A percentile compares a stretch with the other conserved stretches of the same genome.
These are phyloP conservation scores for Schrenkiella parvula DNA, from an alignment of 345 rosid genomes.

Conservation along the genomic window DNA sequence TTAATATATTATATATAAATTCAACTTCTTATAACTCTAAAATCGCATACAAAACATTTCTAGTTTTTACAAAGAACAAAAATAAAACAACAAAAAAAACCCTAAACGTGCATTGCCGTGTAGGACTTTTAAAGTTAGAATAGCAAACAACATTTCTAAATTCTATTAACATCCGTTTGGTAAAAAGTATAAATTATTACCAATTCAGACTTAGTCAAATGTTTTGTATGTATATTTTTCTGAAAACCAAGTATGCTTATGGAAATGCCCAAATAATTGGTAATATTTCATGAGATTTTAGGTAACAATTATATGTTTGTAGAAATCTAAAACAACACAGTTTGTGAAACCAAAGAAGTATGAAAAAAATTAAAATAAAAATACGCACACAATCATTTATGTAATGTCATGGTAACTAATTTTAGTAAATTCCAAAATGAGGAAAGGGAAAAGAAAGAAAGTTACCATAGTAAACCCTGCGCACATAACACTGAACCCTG, in stretches of 20 bases:
- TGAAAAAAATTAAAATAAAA: background rate
- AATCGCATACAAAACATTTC: no score
- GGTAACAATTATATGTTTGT: background rate
- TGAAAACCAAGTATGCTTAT: background rate
- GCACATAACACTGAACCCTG: conserved; percentile 92
- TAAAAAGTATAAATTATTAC: background rate
- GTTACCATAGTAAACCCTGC: conserved; percentile 59
- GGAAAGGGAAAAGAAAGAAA: background rate
- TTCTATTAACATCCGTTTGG: background rate
- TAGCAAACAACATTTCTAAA: background rate
- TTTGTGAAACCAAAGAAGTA: background rate
- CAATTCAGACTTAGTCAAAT: background rate
- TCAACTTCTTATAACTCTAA: no score
- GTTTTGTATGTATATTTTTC: background rate
- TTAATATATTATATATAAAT: no score
- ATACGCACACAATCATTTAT: no score
- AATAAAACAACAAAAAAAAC: no score
- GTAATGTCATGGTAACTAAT: background rate
- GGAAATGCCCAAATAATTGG: background rate
- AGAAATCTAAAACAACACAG: background rate
- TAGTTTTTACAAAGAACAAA: no score
- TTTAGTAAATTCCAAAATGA: background rate
- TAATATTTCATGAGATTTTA: background rate
- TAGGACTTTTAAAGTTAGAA: no score
- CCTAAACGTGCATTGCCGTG: no score